Evolutionary conservation across 179 eudicot species (phyloP), one percentile per base, ranked within the genome.

Genomic region (Sideroxylon spinosum): DNA sequence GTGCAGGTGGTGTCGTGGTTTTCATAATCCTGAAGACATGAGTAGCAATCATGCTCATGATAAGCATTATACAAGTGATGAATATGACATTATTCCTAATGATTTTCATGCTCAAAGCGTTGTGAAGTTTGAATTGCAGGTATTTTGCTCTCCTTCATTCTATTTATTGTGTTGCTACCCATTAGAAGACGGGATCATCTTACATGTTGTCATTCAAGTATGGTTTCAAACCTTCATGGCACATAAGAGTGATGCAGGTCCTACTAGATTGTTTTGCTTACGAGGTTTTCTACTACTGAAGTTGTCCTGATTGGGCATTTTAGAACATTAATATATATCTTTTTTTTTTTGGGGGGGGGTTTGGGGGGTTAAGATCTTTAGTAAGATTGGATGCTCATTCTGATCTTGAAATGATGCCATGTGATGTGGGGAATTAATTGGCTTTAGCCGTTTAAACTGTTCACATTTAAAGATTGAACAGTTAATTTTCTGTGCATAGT

Each of bases 111-210:
- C 80, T 37, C 82, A 77, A 64, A 52, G 56, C 57, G 60, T 65
- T 28, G 82, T 87, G 70, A 87, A 87, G 78, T 87, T 87, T 72
- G 89, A 87, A 77, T 44, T 87, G 49, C 90, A 87, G 89, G 89
- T 85, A 86, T 57, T 77, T 62, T 25, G 11, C 37, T 71, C 13
- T 22, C n/a, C 37, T 76, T 53, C 26, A 32, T 26, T 65, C 56
- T 69, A 48, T 60, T 16, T 11, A 17, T 20, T 78, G 44, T 23
- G 13, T 37, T 77, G 50, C 6, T 56, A 12, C 63, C 52, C 52
- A 3, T 52, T 67, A 4, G 6, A 68, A 77, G 55, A 22, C 10
- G 55, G 14, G 11, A 32, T 46, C 12, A 10, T 76, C 61, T 16
- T 63, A 71, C 60, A 53, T 68, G 23, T n/a, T 10, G 52, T 6